Conservation (phyloP, 2,329 filamentous ascomycete genomes). For the Emergomyces africanus region DNA sequence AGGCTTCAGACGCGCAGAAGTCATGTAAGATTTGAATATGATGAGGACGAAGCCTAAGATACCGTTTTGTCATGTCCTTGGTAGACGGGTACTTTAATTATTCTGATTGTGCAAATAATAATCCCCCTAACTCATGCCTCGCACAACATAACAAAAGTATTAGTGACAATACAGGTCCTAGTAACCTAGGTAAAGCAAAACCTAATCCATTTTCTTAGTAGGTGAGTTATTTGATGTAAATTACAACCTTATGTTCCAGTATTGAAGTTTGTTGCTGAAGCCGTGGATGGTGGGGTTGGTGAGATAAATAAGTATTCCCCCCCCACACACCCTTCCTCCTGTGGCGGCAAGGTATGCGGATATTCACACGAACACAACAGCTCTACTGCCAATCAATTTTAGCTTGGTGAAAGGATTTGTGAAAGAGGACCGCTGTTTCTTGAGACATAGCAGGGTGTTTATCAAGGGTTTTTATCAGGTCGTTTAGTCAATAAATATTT, state of each 20-base stretch:
- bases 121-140: background rate
- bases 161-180: no score
- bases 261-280: no score
- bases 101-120: background rate
- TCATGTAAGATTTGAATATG: slow-evolving; percentile 2
- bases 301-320: background rate
- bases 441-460: background rate
- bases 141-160: background rate
- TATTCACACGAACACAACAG: background rate
- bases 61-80: background rate
- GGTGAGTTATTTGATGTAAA: background rate
- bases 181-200: no score
- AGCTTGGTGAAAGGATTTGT: background rate
- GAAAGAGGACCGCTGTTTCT: background rate
- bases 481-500: background rate
- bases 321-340: background rate
- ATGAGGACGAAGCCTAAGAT: background rate
- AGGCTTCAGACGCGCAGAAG: slow-evolving; percentile 3
- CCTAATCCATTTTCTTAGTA: background rate
- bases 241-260: no score
- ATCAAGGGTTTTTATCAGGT: background rate
- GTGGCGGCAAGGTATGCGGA: background rate
- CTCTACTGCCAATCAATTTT: background rate
- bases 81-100: background rate
- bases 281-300: background rate